Percentiles rank a stretch among this genome's conserved stretches.
phyloP scores from a whole-genome alignment of 1,284 basidiomycete genomes.

The Volvariella volvacea region DNA sequence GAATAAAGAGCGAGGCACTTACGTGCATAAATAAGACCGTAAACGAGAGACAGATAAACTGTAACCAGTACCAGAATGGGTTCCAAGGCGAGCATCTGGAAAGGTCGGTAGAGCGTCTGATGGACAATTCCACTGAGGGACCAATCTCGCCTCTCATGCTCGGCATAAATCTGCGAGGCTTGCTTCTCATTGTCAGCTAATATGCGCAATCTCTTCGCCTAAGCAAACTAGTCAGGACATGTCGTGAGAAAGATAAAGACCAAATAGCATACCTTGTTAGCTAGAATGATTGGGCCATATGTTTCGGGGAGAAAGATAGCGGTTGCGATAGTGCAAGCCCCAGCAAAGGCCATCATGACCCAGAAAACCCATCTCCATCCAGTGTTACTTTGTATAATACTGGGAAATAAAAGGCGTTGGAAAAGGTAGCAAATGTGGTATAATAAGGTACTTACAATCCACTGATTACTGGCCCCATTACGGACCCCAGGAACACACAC shows the following conservation, averaged over 20 bases:
- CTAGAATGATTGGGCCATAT: slow-evolving; percentile 48
- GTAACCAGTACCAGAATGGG: slow-evolving; percentile 65
- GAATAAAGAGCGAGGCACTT: slow-evolving; percentile 19
- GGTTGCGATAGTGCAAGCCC: slow-evolving; percentile 35
- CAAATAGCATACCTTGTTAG: slow-evolving; percentile 27
- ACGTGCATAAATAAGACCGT: slow-evolving; percentile 59
- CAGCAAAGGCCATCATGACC: slow-evolving; percentile 59
- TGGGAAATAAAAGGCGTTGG: slow-evolving; percentile 30
- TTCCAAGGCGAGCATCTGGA: slow-evolving; percentile 60
- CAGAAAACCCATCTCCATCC: slow-evolving; percentile 65
- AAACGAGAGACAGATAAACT: slow-evolving; percentile 62
- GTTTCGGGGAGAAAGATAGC: slow-evolving; percentile 50
- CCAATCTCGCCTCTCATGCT: slow-evolving; percentile 59
- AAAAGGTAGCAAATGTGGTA: not conserved
- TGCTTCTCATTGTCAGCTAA: slow-evolving; percentile 31
- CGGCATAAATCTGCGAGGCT: slow-evolving; percentile 43
- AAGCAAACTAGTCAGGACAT: too few relatives aligned
- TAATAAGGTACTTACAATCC: slow-evolving; percentile 48
- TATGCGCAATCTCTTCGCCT: slow-evolving; percentile 39
- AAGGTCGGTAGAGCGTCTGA: slow-evolving; percentile 54
- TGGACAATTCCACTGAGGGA: slow-evolving; percentile 42
- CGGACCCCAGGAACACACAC: slow-evolving; percentile 60
- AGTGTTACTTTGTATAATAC: slow-evolving; percentile 23
- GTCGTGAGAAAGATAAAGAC: not conserved
- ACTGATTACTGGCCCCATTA: slow-evolving; percentile 51